Conservation (phyloP, 83 land plant species). For the Thuja plicata region DNA sequence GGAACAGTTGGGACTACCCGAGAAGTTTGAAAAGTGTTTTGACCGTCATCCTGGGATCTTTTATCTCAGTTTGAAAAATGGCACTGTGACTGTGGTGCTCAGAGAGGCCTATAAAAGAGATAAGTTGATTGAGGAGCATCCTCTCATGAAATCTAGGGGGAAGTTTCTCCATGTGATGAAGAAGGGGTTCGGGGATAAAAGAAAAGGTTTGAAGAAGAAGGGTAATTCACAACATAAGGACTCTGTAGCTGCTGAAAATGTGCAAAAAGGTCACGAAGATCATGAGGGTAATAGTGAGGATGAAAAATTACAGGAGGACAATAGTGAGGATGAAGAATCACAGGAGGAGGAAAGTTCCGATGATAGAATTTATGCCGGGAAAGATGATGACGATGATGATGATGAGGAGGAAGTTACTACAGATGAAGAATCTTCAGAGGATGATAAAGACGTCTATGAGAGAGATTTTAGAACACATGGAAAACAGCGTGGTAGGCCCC, state of each 20-base stretch:
- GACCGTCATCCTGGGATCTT: conserved; percentile 60
- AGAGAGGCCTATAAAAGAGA: conserved; percentile 66
- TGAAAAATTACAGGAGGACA: neutral
- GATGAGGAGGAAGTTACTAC: conserved; percentile 7
- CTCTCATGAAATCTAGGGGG: conserved; percentile 40
- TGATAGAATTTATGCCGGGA: neutral
- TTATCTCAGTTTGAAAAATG: conserved; percentile 43
- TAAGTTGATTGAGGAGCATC: conserved; percentile 41
- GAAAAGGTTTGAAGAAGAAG: conserved; percentile 16
- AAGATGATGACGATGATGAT: neutral
- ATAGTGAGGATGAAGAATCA: neutral
- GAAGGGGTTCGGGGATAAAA: conserved; percentile 19
- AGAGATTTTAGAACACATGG: neutral
- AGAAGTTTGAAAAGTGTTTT: conserved; percentile 46
- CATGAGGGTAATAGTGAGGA: neutral
- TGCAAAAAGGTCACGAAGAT: neutral
- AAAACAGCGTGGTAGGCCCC: neutral
- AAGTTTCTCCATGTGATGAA: conserved; percentile 60
- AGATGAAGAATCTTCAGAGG: conserved; percentile 8
- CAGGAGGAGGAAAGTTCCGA: conserved; percentile 3
- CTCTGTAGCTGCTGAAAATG: neutral
- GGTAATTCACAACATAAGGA: neutral
- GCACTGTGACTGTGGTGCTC: conserved; percentile 41
- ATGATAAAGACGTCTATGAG: neutral
- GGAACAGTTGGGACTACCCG: conserved; percentile 54